These are phyloP conservation scores for Jimgerdemannia flammicorona DNA, from an alignment of 192 early-diverging fungal genomes.

Conservation along the genomic window DNA sequence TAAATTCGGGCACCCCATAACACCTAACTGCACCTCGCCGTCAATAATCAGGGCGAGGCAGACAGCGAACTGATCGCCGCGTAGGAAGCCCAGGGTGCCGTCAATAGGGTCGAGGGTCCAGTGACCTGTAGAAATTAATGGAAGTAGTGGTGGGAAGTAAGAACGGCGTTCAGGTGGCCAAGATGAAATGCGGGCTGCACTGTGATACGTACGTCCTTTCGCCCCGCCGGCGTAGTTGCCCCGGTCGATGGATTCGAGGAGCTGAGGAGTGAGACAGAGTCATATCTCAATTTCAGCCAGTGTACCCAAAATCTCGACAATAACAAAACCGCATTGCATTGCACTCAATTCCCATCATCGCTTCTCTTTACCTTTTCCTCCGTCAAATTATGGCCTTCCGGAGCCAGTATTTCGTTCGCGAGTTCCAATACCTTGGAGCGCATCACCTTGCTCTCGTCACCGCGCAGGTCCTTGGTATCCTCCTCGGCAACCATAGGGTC, in stretches of 20 bases:
- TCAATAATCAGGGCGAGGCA: conserved; percentile 90
- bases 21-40: conserved; percentile 85
- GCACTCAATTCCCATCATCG: neutral
- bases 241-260: conserved; percentile 85
- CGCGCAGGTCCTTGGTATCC: conserved; percentile 81
- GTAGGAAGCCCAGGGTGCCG: conserved; percentile 98
- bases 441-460: conserved; percentile 58
- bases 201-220: conserved; percentile 52
- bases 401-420: conserved; percentile 63
- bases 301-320: too few relatives aligned
- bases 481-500: conserved; percentile 97
- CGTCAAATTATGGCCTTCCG: conserved; percentile 37
- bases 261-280: conserved; percentile 30
- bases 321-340: neutral
- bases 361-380: conserved; percentile 58
- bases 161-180: too few relatives aligned
- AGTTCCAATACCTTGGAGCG: conserved; percentile 79
- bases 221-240: conserved; percentile 81
- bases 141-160: too few relatives aligned
- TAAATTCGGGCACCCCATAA: conserved; percentile 84
- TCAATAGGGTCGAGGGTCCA: conserved; percentile 91
- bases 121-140: conserved; percentile 20
- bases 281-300: too few relatives aligned
- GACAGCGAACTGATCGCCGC: conserved; percentile 97
- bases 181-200: too few relatives aligned